A percentile compares a stretch with the other conserved stretches of the same genome.
phyloP scores from a whole-genome alignment of 805 yeast species.

The Candida namnaoensis region DNA sequence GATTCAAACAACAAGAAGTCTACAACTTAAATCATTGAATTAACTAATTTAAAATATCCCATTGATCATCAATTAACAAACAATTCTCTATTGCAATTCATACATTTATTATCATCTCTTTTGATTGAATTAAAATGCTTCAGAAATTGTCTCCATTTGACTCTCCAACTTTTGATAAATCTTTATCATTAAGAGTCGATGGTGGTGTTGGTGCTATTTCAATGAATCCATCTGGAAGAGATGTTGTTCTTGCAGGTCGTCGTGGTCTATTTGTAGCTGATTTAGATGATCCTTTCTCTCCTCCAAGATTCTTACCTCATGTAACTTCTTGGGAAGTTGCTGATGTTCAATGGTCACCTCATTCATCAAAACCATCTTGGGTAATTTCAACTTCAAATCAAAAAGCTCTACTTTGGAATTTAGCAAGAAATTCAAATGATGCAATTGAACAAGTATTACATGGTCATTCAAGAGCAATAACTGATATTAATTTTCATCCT shows the following conservation, averaged over 20 bases:
- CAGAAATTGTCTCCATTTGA: slow-evolving; percentile 19
- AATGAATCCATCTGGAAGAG: slow-evolving; percentile 82
- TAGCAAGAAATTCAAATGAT: slow-evolving; percentile 54
- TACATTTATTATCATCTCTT: no score
- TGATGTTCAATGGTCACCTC: slow-evolving; percentile 98
- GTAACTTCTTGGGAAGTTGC: slow-evolving; percentile 97
- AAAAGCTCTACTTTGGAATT: slow-evolving; percentile 91
- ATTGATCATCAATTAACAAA: no score
- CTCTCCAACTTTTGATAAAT: slow-evolving; percentile 67
- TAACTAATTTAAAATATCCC: no score
- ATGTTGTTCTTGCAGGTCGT: slow-evolving; percentile 84
- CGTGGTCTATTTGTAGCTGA: slow-evolving; percentile 87
- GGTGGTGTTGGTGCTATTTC: slow-evolving; percentile 91
- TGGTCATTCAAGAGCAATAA: slow-evolving; percentile 86
- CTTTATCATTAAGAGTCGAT: slow-evolving; percentile 79
- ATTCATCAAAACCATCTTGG: slow-evolving; percentile 77
- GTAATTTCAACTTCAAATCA: slow-evolving; percentile 92
- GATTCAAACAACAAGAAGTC: no score
- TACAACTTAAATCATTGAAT: no score
- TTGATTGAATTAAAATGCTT: not conserved
- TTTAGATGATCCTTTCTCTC: slow-evolving; percentile 88
- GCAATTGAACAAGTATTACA: slow-evolving; percentile 87
- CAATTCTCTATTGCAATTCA: no score
- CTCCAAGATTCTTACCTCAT: slow-evolving; percentile 91
- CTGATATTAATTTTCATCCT: slow-evolving; percentile 92